Base-by-base conservation (phyloP, 2,329 filamentous ascomycete species). In the Chrysoporthe puriensis region DNA sequence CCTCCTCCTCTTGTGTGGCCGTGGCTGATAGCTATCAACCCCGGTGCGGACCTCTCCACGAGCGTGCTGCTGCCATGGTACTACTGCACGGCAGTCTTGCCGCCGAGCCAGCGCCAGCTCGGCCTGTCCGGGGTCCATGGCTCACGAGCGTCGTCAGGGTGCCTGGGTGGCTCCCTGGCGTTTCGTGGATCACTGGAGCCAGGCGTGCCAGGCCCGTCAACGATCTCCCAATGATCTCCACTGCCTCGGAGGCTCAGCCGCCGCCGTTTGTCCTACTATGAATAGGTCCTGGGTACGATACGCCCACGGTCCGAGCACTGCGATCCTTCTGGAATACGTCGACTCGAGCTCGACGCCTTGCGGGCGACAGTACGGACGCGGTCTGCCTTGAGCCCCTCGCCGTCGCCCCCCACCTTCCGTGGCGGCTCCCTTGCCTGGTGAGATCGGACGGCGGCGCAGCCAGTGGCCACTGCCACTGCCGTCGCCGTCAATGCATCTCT, bases 151-250 rank as follows among this genome's bases (percentile, higher is more conserved):
- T 16, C 18, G 1, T 40, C 60, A 52, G 44, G 60, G 60, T 44
- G 26, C 43, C 46, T 50, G 44, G 60, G 60, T 44, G 26, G 21
- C 46, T 50, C 46, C 43, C 44, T 50, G 43, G 34, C 46, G 60
- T 62, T 62, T 62, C 60, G 60, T 62, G 46, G 16, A 50, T 50
- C 60, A 62, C 8, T 32, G n/a, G 60, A 32, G 44, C 21, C 34
- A 62, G 26, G 34, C 46, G 32, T 34, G 46, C 18, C 32, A 42
- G 58, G 48, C 52, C 59, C 11, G 6, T 18, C 6, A 36, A 40
- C 9, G 36, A 40, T 40, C 36, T 40, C 36, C 36, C 26, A 26
- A 26, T 52, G 60, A 62, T 62, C 60, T 34, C 26, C 59, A 40
- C 18, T 5, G n/a, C 32, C 32, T 50, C 59, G 59, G 43, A 62